Evolutionary conservation across 176 grass and related monocot species (phyloP).

Genomic region (Saccharum officinarum): DNA sequence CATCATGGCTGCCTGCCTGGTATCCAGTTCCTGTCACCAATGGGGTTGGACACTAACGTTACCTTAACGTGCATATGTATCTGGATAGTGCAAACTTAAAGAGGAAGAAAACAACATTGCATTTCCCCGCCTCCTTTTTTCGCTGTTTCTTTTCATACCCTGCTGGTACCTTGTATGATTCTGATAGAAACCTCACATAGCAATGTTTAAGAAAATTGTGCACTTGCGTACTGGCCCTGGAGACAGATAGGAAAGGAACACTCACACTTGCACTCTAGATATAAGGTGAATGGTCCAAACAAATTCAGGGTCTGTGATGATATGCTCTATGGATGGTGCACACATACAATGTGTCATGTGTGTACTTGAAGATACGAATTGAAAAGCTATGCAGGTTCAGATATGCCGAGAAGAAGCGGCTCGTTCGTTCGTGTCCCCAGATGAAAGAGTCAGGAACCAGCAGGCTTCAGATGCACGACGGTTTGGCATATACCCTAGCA

Average conservation of each 20-base stretch:
- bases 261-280: too few relatives aligned
- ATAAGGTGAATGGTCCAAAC: conserved; percentile 40
- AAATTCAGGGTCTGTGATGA: conserved; percentile 21
- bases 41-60: neutral
- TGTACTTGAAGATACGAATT: conserved; percentile 42
- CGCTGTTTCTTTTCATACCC: neutral
- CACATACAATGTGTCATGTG: neutral
- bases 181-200: conserved; percentile 38
- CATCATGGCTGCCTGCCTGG: neutral
- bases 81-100: conserved; percentile 11
- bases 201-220: conserved; percentile 45
- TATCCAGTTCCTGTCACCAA: conserved; percentile 17
- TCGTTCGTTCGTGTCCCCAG: conserved; percentile 17
- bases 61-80: conserved; percentile 10
- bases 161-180: conserved; percentile 27
- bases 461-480: conserved; percentile 25
- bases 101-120: conserved; percentile 26
- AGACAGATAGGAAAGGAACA: too few relatives aligned
- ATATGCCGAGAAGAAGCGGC: conserved; percentile 43
- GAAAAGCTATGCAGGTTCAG: conserved; percentile 22
- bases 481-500: conserved; percentile 27
- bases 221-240: neutral
- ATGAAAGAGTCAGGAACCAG: conserved; percentile 30
- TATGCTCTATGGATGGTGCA: conserved; percentile 26
- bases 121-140: neutral